Conservation (phyloP, 129 eudicot genomes). For the Arctium minus region DNA sequence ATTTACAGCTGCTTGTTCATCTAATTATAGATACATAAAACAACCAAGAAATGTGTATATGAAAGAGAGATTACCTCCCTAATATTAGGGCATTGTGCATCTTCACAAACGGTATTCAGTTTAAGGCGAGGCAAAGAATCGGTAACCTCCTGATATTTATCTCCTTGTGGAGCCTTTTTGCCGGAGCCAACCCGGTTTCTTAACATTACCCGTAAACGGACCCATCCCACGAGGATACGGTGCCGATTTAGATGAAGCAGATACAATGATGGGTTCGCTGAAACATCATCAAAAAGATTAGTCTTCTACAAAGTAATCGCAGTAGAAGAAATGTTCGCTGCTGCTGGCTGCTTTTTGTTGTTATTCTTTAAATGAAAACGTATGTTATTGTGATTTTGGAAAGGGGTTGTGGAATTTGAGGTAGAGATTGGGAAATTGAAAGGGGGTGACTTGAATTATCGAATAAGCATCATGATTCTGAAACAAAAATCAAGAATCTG, state of each 20-base stretch:
- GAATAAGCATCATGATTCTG: conserved; percentile 14
- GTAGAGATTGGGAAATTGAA: conserved; percentile 4
- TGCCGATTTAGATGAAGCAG: conserved; percentile 1
- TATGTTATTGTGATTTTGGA: background rate
- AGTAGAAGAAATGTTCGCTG: conserved; percentile 1
- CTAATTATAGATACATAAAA: background rate
- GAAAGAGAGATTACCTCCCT: conserved; percentile 57
- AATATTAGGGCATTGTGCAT: conserved; percentile 96
- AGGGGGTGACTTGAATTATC: conserved; percentile 15
- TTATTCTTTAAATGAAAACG: conserved; percentile 4
- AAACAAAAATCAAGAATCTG: background rate
- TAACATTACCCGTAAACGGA: conserved; percentile 71
- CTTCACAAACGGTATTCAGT: conserved; percentile 85
- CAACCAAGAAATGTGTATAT: background rate
- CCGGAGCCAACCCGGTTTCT: conserved; percentile 91
- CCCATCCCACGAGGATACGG: conserved; percentile 73
- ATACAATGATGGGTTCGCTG: background rate
- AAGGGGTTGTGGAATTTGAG: conserved; percentile 14
- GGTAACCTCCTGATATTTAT: conserved; percentile 74
- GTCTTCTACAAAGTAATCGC: background rate
- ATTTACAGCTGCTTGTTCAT: background rate
- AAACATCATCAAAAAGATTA: background rate
- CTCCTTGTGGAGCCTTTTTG: conserved; percentile 95
- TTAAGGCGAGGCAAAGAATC: conserved; percentile 63
- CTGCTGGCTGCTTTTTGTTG: background rate